A percentile compares a stretch with the other conserved stretches of the same genome.
Evolutionary conservation across 257 asterid genomes (phyloP).

Genomic region (Anisodus acutangulus): DNA sequence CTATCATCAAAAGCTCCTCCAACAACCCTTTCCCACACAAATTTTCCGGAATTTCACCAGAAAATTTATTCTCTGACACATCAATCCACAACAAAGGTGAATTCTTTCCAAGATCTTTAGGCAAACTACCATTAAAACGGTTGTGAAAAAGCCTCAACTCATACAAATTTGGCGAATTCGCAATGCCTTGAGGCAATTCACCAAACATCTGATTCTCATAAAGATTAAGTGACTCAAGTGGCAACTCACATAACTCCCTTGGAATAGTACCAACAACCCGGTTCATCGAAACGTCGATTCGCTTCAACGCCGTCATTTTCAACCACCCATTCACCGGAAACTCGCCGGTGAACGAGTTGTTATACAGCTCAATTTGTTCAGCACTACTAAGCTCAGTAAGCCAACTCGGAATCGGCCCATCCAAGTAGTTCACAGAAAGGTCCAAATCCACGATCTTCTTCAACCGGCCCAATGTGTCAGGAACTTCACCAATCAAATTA

Average conservation of each 20-base stretch:
- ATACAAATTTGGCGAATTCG: constrained; percentile 73
- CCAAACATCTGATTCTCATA: constrained; percentile 79
- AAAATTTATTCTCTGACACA: constrained; percentile 68
- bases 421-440: constrained; percentile 67
- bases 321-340: constrained; percentile 82
- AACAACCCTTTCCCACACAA: constrained; percentile 67
- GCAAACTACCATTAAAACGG: constrained; percentile 62
- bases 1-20: constrained; percentile 68
- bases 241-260: constrained; percentile 75
- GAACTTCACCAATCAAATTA: constrained; percentile 74
- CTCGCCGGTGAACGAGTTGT: constrained; percentile 81
- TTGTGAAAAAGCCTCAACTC: constrained; percentile 86
- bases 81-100: constrained; percentile 86
- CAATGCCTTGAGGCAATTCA: constrained; percentile 67
- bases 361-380: constrained; percentile 89
- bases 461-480: constrained; percentile 77
- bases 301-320: constrained; percentile 73
- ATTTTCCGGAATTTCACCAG: constrained; percentile 68
- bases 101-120: constrained; percentile 70
- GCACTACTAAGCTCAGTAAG: constrained; percentile 65
- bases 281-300: constrained; percentile 91
- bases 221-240: constrained; percentile 85
- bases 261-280: constrained; percentile 77
- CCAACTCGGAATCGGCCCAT: constrained; percentile 72
- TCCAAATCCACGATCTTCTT: constrained; percentile 71